phyloP scores from a whole-genome alignment of 441 rosid species.

The Pelargonium fulgidum region DNA sequence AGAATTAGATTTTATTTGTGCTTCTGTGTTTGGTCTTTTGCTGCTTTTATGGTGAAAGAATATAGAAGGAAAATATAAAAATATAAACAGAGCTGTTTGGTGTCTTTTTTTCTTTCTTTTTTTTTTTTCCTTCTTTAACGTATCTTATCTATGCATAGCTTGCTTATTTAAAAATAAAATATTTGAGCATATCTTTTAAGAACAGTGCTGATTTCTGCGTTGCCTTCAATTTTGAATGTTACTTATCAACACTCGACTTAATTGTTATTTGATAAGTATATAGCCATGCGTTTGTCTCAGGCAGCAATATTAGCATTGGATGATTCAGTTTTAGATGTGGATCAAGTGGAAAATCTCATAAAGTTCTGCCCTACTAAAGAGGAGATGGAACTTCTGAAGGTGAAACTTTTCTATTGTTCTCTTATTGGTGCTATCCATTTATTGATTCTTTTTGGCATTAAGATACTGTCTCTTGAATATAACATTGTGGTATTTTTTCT shows the following conservation, averaged over 20 bases:
- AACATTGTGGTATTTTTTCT: background rate
- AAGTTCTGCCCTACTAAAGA: slow-evolving; percentile 96
- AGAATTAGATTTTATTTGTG: background rate
- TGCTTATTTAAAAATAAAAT: no score
- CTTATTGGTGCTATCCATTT: background rate
- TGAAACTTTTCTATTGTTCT: slow-evolving; percentile 29
- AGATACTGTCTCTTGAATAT: background rate
- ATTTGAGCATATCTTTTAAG: no score
- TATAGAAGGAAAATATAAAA: background rate
- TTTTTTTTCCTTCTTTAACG: background rate
- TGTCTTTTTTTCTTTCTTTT: background rate
- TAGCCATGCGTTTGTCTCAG: slow-evolving; percentile 35
- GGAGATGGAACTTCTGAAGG: slow-evolving; percentile 98
- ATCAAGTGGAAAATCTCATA: slow-evolving; percentile 96
- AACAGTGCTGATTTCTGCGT: no score
- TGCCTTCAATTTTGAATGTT: no score
- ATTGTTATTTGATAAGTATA: slow-evolving; percentile 13
- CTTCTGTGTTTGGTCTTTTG: background rate
- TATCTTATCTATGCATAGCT: background rate
- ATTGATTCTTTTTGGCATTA: background rate
- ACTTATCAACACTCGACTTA: no score
- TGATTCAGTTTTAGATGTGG: slow-evolving; percentile 78
- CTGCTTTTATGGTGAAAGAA: background rate
- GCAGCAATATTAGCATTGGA: slow-evolving; percentile 95
- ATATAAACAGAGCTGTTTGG: background rate